phyloP scores from a whole-genome alignment of 345 rosid species.

The Anacardium occidentale region DNA sequence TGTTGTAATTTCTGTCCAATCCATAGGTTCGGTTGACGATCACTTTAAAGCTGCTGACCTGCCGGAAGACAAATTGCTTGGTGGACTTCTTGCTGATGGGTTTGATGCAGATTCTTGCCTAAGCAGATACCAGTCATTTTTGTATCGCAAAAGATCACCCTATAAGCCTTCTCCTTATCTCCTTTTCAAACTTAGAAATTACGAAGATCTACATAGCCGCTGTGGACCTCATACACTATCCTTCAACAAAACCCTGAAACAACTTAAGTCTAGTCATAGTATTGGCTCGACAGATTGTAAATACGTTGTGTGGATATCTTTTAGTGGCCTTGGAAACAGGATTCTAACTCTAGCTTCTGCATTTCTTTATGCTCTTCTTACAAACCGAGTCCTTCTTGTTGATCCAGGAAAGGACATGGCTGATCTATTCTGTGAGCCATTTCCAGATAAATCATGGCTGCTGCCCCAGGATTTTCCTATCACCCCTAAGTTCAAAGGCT shows the following conservation, averaged over 20 bases:
- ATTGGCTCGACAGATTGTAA: slow-evolving; percentile 39
- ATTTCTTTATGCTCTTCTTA: slow-evolving; percentile 66
- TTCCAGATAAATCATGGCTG: slow-evolving; percentile 57
- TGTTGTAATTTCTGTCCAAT: slow-evolving; percentile 4
- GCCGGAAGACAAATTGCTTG: slow-evolving; percentile 35
- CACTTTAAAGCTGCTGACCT: slow-evolving; percentile 21
- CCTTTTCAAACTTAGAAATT: slow-evolving; percentile 54
- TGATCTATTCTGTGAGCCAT: slow-evolving; percentile 63
- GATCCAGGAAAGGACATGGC: slow-evolving; percentile 58
- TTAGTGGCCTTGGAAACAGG: slow-evolving; percentile 73
- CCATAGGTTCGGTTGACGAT: slow-evolving; percentile 25
- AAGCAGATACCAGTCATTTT: slow-evolving; percentile 51
- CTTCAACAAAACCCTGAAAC: slow-evolving; percentile 32
- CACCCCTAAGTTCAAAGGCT: slow-evolving; percentile 31
- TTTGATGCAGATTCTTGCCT: slow-evolving; percentile 49
- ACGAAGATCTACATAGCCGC: slow-evolving; percentile 57
- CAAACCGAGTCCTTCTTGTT: slow-evolving; percentile 57
- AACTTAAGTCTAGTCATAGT: slow-evolving; percentile 33
- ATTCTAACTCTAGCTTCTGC: slow-evolving; percentile 57
- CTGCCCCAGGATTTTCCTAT: slow-evolving; percentile 50
- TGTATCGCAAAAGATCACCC: slow-evolving; percentile 49
- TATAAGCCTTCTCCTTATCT: slow-evolving; percentile 58
- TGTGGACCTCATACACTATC: slow-evolving; percentile 55
- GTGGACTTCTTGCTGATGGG: slow-evolving; percentile 56
- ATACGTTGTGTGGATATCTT: slow-evolving; percentile 63